phyloP scores from a whole-genome alignment of 192 early-diverging fungal genomes.

The Coemansia sp. region DNA sequence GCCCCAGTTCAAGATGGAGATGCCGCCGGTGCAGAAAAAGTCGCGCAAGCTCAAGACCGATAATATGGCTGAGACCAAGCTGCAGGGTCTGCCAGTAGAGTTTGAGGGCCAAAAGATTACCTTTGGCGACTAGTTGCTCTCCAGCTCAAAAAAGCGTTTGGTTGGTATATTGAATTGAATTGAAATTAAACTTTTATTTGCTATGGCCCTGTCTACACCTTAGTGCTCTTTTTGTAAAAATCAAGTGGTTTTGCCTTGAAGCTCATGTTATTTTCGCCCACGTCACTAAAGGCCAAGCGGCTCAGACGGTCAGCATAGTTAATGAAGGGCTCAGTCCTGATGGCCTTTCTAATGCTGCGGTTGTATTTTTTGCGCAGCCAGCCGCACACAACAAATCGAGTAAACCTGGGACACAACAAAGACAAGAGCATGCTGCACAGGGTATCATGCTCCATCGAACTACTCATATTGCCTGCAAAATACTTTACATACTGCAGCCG shows the following conservation, averaged over 20 bases:
- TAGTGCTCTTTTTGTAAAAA: not conserved
- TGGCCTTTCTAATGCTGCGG: constrained; percentile 4
- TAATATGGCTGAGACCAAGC: constrained; percentile 57
- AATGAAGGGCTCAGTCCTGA: not conserved
- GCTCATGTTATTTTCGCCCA: constrained; percentile 7
- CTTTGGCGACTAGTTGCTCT: constrained; percentile 56
- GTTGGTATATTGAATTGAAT: not conserved
- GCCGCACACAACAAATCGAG: not conserved
- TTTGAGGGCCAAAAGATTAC: constrained; percentile 73
- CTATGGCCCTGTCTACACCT: not conserved
- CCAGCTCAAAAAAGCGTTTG: not conserved
- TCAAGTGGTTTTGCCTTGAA: not conserved
- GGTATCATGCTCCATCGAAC: not conserved
- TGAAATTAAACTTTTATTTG: not conserved
- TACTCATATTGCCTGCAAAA: not conserved
- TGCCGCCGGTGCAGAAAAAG: constrained; percentile 16
- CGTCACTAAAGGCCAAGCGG: not conserved
- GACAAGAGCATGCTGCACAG: not conserved
- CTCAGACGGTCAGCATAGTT: constrained; percentile 1
- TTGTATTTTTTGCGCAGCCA: constrained; percentile 4
- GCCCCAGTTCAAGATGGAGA: constrained; percentile 3
- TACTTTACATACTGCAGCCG: constrained; percentile 2
- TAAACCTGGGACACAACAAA: constrained; percentile 10
- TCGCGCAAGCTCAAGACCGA: constrained; percentile 44
- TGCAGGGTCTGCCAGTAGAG: constrained; percentile 57